These are phyloP conservation scores for Phytophthora cactorum DNA, from an alignment of 352 stramenopile species.

Conservation along the genomic window DNA sequence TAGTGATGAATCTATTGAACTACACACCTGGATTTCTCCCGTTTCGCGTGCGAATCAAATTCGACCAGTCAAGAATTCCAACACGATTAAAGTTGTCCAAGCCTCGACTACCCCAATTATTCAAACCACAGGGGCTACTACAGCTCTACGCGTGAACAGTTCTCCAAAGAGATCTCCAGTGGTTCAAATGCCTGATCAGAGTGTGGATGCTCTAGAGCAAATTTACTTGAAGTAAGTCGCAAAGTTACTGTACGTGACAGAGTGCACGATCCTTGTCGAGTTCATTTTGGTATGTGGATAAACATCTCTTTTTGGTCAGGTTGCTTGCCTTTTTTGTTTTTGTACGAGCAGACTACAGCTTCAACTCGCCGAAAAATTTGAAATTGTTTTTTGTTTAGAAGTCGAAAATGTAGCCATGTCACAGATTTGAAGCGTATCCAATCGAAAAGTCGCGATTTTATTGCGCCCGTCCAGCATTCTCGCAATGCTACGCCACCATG, in stretches of 20 bases:
- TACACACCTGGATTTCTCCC: neutral
- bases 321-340: neutral
- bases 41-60: neutral
- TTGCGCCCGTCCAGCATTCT: conserved; percentile 8
- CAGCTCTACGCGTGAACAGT: neutral
- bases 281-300: neutral
- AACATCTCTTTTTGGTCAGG: neutral
- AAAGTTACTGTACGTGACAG: neutral
- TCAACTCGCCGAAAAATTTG: neutral
- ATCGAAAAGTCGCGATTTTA: conserved; percentile 20
- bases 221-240: neutral
- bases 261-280: neutral
- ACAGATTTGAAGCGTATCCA: conserved; percentile 25
- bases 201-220: neutral
- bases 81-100: neutral
- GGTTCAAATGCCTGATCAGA: neutral
- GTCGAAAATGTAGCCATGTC: conserved; percentile 18
- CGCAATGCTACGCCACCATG: conserved; percentile 9
- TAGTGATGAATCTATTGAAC: neutral
- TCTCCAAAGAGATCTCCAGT: neutral
- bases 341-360: neutral
- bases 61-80: neutral
- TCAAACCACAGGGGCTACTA: neutral
- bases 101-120: neutral
- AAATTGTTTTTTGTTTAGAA: neutral